Percentiles rank a stretch among this genome's conserved stretches.
These are phyloP conservation scores for Pichia exigua DNA, from an alignment of 805 yeast species.

Conservation along the genomic window DNA sequence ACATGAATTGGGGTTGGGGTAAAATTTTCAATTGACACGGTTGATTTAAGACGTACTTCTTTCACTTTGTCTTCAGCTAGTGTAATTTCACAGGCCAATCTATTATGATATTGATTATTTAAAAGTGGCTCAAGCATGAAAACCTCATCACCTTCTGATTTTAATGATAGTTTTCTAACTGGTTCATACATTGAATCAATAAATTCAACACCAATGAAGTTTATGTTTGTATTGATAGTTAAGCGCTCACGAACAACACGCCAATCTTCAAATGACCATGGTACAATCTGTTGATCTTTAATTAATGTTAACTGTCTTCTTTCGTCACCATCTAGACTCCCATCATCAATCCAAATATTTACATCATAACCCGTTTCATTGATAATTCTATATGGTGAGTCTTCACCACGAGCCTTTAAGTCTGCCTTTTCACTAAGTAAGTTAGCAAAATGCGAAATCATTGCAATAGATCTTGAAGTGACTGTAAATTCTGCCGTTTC, in stretches of 20 bases:
- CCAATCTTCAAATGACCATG: conserved; percentile 98
- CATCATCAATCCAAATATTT: conserved; percentile 72
- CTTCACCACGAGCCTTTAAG: conserved; percentile 63
- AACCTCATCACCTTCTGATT: conserved; percentile 77
- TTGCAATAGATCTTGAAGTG: conserved; percentile 73
- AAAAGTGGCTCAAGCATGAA: conserved; percentile 58
- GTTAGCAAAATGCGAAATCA: conserved; percentile 60
- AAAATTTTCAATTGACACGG: conserved; percentile 60
- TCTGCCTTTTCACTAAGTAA: conserved; percentile 47
- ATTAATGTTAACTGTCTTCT: conserved; percentile 31
- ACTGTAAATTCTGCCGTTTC: conserved; percentile 72
- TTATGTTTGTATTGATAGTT: conserved; percentile 54
- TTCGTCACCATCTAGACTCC: conserved; percentile 14
- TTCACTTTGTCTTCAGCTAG: conserved; percentile 75
- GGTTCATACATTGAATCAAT: conserved; percentile 48
- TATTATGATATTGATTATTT: conserved; percentile 44
- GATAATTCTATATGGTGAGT: conserved; percentile 69
- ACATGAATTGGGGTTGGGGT: conserved; percentile 50
- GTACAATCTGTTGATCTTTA: conserved; percentile 41
- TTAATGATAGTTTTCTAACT: conserved; percentile 53
- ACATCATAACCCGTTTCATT: conserved; percentile 83
- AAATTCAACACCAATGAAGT: conserved; percentile 56
- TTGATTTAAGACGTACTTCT: conserved; percentile 67
- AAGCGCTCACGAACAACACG: conserved; percentile 71
- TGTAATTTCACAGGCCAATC: conserved; percentile 64